These are phyloP conservation scores for Candida krabiensis DNA, from an alignment of 805 yeast species.

Conservation along the genomic window DNA sequence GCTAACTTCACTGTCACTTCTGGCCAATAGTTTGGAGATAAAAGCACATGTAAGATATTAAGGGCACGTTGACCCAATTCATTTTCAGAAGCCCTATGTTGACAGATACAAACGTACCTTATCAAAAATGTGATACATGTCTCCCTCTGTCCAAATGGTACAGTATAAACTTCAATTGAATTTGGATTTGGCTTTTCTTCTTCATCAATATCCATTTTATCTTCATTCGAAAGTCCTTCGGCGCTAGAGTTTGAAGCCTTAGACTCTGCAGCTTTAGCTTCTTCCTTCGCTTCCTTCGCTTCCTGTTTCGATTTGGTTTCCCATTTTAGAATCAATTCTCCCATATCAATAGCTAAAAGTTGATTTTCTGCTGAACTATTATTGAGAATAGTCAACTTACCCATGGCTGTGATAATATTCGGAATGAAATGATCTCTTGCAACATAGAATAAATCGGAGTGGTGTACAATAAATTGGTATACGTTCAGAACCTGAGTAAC, in stretches of 20 bases:
- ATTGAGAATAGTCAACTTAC: slow-evolving; percentile 76
- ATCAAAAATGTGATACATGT: slow-evolving; percentile 88
- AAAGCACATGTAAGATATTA: slow-evolving; percentile 68
- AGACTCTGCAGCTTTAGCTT: slow-evolving; percentile 4
- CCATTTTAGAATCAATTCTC: slow-evolving; percentile 85
- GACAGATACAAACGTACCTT: slow-evolving; percentile 82
- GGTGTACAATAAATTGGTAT: slow-evolving; percentile 84
- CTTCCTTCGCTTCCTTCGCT: slow-evolving; percentile 16
- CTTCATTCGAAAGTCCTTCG: slow-evolving; percentile 10
- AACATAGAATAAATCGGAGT: slow-evolving; percentile 78
- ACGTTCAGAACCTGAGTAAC: slow-evolving; percentile 84
- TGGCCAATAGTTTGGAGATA: slow-evolving; percentile 78
- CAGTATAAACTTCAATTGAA: slow-evolving; percentile 51
- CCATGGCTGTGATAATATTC: slow-evolving; percentile 88
- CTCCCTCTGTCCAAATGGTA: slow-evolving; percentile 81
- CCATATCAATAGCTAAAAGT: slow-evolving; percentile 81
- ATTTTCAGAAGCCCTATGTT: slow-evolving; percentile 80
- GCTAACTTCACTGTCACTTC: slow-evolving; percentile 84
- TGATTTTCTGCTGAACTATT: slow-evolving; percentile 82
- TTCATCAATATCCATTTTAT: slow-evolving; percentile 22
- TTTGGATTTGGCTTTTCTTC: slow-evolving; percentile 27
- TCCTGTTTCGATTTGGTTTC: slow-evolving; percentile 52
- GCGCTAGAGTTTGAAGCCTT: neutral
- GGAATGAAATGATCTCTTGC: slow-evolving; percentile 89
- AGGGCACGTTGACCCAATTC: slow-evolving; percentile 81